These are phyloP conservation scores for Durusdinium trenchii DNA, from an alignment of 73 alveolate species.

Conservation along the genomic window DNA sequence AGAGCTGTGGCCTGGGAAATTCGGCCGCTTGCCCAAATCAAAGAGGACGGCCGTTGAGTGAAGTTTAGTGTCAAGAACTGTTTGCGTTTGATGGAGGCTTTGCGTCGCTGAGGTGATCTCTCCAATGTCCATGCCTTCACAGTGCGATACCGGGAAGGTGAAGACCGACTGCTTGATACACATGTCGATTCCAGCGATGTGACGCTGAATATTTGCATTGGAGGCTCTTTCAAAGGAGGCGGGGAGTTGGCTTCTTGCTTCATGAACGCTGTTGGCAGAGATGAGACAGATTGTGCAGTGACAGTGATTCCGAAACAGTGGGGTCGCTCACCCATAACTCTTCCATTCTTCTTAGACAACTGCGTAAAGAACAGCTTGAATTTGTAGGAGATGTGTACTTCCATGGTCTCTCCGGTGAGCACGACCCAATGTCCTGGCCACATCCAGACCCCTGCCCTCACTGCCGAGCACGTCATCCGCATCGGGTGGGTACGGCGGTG, in stretches of 20 bases:
- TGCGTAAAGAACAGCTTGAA: neutral
- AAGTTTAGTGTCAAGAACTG: neutral
- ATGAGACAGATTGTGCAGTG: neutral
- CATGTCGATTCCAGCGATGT: slow-evolving; percentile 91
- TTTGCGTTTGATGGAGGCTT: neutral
- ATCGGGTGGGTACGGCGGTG: slow-evolving; percentile 41
- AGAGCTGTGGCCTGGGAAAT: slow-evolving; percentile 29
- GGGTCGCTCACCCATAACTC: neutral
- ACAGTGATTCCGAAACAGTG: neutral
- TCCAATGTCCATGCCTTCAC: slow-evolving; percentile 70
- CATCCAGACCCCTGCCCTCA: slow-evolving; percentile 48
- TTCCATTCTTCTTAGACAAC: neutral
- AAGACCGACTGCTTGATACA: slow-evolving; percentile 70
- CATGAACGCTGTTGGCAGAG: neutral
- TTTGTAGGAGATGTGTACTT: slow-evolving; percentile 68
- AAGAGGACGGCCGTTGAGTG: neutral
- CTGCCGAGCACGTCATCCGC: slow-evolving; percentile 22
- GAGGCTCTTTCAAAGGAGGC: slow-evolving; percentile 82
- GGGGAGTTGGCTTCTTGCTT: neutral
- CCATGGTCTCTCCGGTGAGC: slow-evolving; percentile 19
- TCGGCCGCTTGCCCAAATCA: neutral
- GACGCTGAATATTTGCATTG: slow-evolving; percentile 71
- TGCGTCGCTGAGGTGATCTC: slow-evolving; percentile 24
- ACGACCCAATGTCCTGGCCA: slow-evolving; percentile 52
- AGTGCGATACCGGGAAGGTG: slow-evolving; percentile 64